These are phyloP conservation scores for Syzygium syzygioides DNA, from an alignment of 441 rosid genomes.

Conservation along the genomic window DNA sequence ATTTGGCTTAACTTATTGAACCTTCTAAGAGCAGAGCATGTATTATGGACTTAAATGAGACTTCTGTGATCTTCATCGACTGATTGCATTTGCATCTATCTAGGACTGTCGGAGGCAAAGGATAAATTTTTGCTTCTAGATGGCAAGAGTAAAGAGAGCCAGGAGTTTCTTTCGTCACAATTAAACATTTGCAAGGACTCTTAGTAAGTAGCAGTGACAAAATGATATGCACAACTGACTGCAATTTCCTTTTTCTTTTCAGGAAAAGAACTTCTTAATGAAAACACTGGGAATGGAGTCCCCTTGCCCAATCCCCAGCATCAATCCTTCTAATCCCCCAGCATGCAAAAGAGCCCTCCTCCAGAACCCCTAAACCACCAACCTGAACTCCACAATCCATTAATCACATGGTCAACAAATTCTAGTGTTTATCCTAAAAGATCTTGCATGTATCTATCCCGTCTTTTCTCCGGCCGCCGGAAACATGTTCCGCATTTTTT, in stretches of 20 bases:
- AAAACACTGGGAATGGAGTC: constrained; percentile 94
- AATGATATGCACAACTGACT: constrained; percentile 12
- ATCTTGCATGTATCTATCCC: background rate
- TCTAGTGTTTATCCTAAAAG: constrained; percentile 1
- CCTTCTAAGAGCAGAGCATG: background rate
- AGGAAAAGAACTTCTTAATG: constrained; percentile 93
- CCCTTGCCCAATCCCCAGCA: constrained; percentile 46
- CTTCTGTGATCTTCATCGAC: background rate
- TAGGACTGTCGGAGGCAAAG: background rate
- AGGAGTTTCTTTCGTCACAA: background rate
- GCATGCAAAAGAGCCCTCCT: constrained; percentile 87
- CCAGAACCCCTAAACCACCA: constrained; percentile 1
- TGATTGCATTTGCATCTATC: background rate
- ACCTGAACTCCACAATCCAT: background rate
- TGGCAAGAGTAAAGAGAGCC: background rate
- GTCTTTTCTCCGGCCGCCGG: background rate
- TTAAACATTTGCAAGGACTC: background rate
- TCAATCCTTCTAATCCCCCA: constrained; percentile 69
- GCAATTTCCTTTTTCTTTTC: constrained; percentile 15
- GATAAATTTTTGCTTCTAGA: background rate
- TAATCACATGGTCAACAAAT: background rate
- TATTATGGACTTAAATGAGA: background rate
- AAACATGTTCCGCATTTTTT: background rate
- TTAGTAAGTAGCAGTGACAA: background rate
- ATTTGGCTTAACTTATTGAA: background rate